Evolutionary conservation across 345 rosid species (phyloP).

Genomic region (Cochlearia excelsa): DNA sequence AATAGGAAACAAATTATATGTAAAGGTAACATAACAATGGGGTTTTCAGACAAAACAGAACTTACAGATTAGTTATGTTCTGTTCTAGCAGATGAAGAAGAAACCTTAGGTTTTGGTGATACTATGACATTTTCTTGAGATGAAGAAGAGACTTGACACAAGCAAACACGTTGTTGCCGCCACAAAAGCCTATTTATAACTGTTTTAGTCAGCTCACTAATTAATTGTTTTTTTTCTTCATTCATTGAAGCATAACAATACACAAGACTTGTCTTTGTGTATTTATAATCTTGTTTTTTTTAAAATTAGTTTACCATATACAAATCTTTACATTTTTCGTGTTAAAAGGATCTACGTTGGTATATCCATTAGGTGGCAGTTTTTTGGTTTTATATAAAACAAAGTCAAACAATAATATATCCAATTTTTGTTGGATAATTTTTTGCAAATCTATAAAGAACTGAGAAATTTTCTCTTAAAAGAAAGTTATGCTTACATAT

Average conservation of each 20-base stretch:
- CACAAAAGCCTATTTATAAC: slow-evolving; percentile 15
- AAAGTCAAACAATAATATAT: slow-evolving; percentile 29
- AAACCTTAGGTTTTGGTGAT: slow-evolving; percentile 10
- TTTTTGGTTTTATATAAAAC: background rate
- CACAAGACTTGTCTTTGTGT: slow-evolving; percentile 15
- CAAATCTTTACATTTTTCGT: slow-evolving; percentile 3
- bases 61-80: slow-evolving; percentile 9
- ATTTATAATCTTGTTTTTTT: background rate
- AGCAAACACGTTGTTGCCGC: slow-evolving; percentile 40
- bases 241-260: slow-evolving; percentile 9
- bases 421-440: too few species aligned
- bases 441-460: too few species aligned
- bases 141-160: slow-evolving; percentile 17
- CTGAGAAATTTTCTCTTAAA: too few species aligned
- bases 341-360: slow-evolving; percentile 30
- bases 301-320: background rate
- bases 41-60: slow-evolving; percentile 10
- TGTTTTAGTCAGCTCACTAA: slow-evolving; percentile 27
- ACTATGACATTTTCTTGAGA: slow-evolving; percentile 22
- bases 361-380: slow-evolving; percentile 22
- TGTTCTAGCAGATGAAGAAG: slow-evolving; percentile 7
- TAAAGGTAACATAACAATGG: slow-evolving; percentile 10
- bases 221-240: slow-evolving; percentile 2
- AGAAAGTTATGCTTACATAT: background rate
- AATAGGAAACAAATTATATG: background rate